phyloP scores from a whole-genome alignment of 2,329 filamentous ascomycete genomes.

The Scedosporium apiospermum region DNA sequence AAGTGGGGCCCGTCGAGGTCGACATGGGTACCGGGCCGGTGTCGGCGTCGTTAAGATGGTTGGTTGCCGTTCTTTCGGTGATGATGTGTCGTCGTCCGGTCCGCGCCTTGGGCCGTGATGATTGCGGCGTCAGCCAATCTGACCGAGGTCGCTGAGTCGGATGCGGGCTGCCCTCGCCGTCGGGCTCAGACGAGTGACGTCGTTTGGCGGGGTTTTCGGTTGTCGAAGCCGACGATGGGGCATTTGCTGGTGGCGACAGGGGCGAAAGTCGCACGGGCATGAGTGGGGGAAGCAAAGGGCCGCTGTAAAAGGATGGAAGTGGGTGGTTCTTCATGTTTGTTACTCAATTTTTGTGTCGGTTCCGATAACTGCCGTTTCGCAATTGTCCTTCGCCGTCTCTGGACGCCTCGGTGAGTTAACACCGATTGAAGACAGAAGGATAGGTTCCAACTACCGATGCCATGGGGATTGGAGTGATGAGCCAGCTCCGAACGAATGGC shows the following conservation, averaged over 20 bases:
- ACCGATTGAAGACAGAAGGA: neutral
- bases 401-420: neutral
- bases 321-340: neutral
- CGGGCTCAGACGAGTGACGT: neutral
- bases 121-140: neutral
- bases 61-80: neutral
- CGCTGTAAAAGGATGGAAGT: neutral
- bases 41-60: neutral
- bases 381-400: neutral
- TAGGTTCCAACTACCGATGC: neutral
- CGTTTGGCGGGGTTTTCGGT: conserved; percentile 1
- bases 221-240: neutral
- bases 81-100: neutral
- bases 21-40: neutral
- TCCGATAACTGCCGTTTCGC: neutral
- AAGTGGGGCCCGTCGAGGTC: neutral
- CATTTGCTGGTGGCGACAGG: neutral
- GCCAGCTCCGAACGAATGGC: neutral
- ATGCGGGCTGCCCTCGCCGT: neutral
- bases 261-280: neutral
- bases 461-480: neutral
- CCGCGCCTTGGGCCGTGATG: neutral
- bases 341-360: neutral
- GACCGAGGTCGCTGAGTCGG: neutral
- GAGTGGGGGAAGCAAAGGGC: neutral